A percentile compares a stretch with the other conserved stretches of the same genome.
Evolutionary conservation across 768 basidiomycete species (phyloP).

Genomic region (Tylopilus rubrobrunneus): DNA sequence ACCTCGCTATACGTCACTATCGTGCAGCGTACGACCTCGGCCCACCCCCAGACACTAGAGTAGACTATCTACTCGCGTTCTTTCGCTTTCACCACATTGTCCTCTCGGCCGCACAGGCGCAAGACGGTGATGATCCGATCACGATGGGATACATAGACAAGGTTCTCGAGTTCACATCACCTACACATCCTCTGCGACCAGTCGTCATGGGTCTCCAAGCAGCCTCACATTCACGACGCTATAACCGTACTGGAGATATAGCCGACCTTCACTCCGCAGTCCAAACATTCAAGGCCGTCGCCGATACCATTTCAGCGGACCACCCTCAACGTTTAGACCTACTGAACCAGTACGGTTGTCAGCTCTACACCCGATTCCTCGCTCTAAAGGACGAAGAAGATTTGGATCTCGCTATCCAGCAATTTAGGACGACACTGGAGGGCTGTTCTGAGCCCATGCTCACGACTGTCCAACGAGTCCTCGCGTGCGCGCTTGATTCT

Average conservation of each 20-base stretch:
- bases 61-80: slow-evolving; percentile 6
- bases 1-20: slow-evolving; percentile 13
- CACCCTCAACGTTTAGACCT: slow-evolving; percentile 12
- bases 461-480: slow-evolving; percentile 1
- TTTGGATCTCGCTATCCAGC: slow-evolving; percentile 17
- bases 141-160: slow-evolving; percentile 9
- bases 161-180: slow-evolving; percentile 1
- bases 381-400: slow-evolving; percentile 12
- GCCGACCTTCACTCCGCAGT: slow-evolving; percentile 16
- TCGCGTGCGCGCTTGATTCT: slow-evolving; percentile 9
- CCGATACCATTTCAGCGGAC: background rate
- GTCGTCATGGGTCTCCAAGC: slow-evolving; percentile 9
- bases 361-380: slow-evolving; percentile 14
- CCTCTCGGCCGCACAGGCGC: background rate
- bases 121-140: background rate
- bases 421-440: slow-evolving; percentile 4
- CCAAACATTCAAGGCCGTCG: background rate
- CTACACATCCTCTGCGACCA: slow-evolving; percentile 8
- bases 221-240: slow-evolving; percentile 9
- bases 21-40: slow-evolving; percentile 17
- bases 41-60: background rate
- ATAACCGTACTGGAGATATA: slow-evolving; percentile 7
- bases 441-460: slow-evolving; percentile 3
- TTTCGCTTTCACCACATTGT: slow-evolving; percentile 6
- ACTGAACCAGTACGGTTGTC: slow-evolving; percentile 18